A percentile compares a stretch with the other conserved stretches of the same genome.
Conservation (phyloP, 164 flowering plant species). For the Echeveria elegans region DNA sequence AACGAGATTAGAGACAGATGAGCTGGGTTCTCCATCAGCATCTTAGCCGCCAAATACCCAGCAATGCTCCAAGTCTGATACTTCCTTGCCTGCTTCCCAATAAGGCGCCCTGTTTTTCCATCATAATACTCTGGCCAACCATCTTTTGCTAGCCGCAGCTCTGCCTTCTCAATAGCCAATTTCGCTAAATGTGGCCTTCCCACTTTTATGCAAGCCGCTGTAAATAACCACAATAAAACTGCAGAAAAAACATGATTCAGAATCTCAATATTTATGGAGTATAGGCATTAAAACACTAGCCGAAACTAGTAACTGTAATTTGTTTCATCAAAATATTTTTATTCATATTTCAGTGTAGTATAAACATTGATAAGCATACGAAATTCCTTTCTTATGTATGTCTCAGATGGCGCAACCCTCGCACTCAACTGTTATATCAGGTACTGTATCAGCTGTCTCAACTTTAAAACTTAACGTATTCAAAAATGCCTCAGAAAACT, state of each 20-base stretch:
- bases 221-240: constrained; percentile 36
- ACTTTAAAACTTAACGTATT: not conserved
- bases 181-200: constrained; percentile 31
- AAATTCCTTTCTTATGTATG: too few relatives aligned
- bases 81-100: not conserved
- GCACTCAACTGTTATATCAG: too few relatives aligned
- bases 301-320: not conserved
- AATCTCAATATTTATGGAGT: too few relatives aligned
- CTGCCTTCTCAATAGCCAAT: constrained; percentile 26
- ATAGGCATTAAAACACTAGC: not conserved
- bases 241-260: constrained; percentile 1
- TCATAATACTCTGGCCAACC: constrained; percentile 38
- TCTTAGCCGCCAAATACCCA: constrained; percentile 29
- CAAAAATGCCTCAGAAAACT: not conserved
- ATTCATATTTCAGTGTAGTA: too few relatives aligned
- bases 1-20: constrained; percentile 25
- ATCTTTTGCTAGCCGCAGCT: constrained; percentile 27
- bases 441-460: not conserved
- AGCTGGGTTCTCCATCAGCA: constrained; percentile 35
- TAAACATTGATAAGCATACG: too few relatives aligned
- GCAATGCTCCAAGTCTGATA: constrained; percentile 29
- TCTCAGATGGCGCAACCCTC: too few relatives aligned
- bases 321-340: not conserved
- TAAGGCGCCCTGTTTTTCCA: not conserved
- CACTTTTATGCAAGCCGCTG: constrained; percentile 31